Conservation (phyloP, 768 basidiomycete species). For the Auricularia auricula-judae region DNA sequence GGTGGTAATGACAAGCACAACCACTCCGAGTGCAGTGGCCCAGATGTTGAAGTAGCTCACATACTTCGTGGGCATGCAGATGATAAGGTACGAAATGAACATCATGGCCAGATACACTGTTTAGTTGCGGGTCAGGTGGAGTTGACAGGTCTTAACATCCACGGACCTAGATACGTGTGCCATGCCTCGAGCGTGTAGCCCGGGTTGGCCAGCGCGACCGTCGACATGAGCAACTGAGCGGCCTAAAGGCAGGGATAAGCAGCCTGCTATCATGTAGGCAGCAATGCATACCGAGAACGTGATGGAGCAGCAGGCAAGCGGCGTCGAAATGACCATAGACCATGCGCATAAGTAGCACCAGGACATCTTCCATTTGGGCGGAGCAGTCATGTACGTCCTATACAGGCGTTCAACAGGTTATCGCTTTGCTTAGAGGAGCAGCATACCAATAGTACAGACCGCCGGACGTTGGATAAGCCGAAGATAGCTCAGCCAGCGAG, state of each 20-base stretch:
- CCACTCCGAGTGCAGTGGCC: neutral
- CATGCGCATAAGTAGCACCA: neutral
- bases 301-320: neutral
- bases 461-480: neutral
- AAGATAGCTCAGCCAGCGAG: neutral
- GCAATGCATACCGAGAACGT: neutral
- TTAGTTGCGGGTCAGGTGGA: neutral
- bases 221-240: neutral
- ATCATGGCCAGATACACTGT: conserved; percentile 1
- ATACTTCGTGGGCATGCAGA: neutral
- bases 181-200: neutral
- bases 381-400: conserved; percentile 1
- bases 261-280: neutral
- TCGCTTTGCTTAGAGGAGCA: neutral
- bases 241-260: neutral
- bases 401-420: neutral
- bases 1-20: neutral
- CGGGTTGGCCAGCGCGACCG: neutral
- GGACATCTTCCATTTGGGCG: neutral
- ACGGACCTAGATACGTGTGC: neutral
- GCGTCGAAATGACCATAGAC: conserved; percentile 1
- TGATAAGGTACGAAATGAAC: neutral
- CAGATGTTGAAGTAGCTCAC: neutral
- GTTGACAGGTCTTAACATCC: neutral
- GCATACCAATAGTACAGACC: neutral